Percentiles rank a stretch among this genome's conserved stretches.
phyloP scores from a whole-genome alignment of 1,284 basidiomycete species.

The Ustilago loliicola region DNA sequence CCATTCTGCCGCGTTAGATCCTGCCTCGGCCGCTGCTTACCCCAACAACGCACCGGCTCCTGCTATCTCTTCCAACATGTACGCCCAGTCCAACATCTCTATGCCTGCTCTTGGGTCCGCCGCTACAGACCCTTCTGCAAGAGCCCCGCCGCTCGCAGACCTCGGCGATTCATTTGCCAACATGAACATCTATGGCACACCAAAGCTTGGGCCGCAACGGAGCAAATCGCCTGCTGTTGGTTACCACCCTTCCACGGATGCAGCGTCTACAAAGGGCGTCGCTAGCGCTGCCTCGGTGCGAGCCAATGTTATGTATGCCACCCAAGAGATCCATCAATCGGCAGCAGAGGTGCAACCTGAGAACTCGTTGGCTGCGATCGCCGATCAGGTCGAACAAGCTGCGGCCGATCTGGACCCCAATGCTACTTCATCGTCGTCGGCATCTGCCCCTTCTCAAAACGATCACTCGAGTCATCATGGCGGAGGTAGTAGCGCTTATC shows the following conservation, averaged over 20 bases:
- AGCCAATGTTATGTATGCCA: slow-evolving; percentile 60
- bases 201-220: slow-evolving; percentile 49
- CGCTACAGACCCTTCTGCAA: slow-evolving; percentile 16
- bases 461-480: slow-evolving; percentile 27
- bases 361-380: slow-evolving; percentile 61
- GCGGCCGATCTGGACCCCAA: slow-evolving; percentile 54
- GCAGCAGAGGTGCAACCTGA: slow-evolving; percentile 61
- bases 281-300: slow-evolving; percentile 36
- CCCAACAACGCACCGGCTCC: slow-evolving; percentile 23
- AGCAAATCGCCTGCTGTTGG: slow-evolving; percentile 30
- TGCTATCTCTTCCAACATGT: slow-evolving; percentile 41
- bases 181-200: slow-evolving; percentile 56
- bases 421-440: neutral
- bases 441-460: slow-evolving; percentile 18
- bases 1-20: slow-evolving; percentile 29
- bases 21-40: slow-evolving; percentile 25
- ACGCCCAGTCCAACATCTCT: slow-evolving; percentile 62
- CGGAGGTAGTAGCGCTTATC: slow-evolving; percentile 20
- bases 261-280: slow-evolving; percentile 16
- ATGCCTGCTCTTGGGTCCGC: slow-evolving; percentile 54
- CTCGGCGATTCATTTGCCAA: slow-evolving; percentile 56
- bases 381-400: slow-evolving; percentile 58
- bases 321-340: slow-evolving; percentile 62
- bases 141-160: slow-evolving; percentile 58
- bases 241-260: neutral